Evolutionary conservation across 2,329 filamentous ascomycete species (phyloP).

Genomic region (Byssothecium circinans): DNA sequence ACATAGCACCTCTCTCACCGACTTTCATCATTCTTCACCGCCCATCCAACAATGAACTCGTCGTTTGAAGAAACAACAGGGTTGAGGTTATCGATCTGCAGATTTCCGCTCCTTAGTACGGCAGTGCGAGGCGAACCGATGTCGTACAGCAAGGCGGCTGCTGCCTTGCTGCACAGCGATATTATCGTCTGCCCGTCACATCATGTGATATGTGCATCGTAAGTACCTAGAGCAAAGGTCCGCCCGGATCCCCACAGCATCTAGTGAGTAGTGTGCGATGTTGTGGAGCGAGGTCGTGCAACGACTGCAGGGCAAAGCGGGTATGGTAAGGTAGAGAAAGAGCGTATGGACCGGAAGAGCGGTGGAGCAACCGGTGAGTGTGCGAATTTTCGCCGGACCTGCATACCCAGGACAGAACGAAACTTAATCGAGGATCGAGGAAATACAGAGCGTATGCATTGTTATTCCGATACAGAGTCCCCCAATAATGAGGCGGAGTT

Average conservation of each 20-base stretch:
- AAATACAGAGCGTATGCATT: too few species aligned
- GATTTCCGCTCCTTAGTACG: neutral
- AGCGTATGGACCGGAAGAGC: neutral
- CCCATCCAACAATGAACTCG: too few species aligned
- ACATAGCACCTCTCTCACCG: slow-evolving; percentile 14
- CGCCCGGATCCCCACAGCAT: slow-evolving; percentile 1
- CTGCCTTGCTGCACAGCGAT: neutral
- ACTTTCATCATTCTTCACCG: slow-evolving; percentile 18
- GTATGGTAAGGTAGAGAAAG: neutral
- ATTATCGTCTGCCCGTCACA: neutral
- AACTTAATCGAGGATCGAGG: neutral
- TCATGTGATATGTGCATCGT: neutral
- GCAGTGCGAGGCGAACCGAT: slow-evolving; percentile 1
- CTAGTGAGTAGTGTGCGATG: neutral
- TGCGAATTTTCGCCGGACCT: neutral
- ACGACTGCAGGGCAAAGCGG: neutral
- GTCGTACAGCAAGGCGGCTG: slow-evolving; percentile 4
- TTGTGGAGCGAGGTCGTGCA: neutral
- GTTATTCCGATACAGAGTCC: too few species aligned
- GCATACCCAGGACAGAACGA: neutral
- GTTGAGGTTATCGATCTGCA: neutral
- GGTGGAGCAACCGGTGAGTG: slow-evolving; percentile 1
- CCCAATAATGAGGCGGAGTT: too few species aligned
- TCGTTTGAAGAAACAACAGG: too few species aligned
- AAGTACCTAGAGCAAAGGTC: too few species aligned